Percentiles rank a stretch among this genome's conserved stretches.
Evolutionary conservation across 2,329 filamentous ascomycete species (phyloP).

Genomic region (Pyrenochaeta sp.): DNA sequence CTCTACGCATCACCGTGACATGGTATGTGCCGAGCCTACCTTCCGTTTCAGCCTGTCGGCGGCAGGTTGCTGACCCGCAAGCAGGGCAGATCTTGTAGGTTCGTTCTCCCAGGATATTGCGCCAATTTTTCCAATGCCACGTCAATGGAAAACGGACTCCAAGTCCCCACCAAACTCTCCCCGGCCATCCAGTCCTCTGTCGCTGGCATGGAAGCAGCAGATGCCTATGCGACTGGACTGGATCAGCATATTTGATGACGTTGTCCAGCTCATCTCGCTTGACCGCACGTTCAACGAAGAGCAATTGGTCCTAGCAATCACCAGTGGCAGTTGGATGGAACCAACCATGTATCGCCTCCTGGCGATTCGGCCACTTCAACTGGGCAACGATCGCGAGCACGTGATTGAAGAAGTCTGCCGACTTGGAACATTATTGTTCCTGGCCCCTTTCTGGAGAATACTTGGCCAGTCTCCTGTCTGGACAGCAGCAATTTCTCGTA

Average conservation of each 20-base stretch:
- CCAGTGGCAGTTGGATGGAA: conserved; percentile 39
- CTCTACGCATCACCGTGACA: conserved; percentile 37
- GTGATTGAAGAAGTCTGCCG: conserved; percentile 41
- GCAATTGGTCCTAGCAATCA: conserved; percentile 28
- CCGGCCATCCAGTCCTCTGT: conserved; percentile 61
- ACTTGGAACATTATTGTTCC: conserved; percentile 37
- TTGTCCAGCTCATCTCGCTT: conserved; percentile 32
- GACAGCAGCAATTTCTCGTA: conserved; percentile 28
- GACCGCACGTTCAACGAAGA: conserved; percentile 32
- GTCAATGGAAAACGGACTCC: conserved; percentile 27
- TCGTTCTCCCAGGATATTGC: conserved; percentile 40
- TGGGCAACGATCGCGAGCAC: conserved; percentile 16
- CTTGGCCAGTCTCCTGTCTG: conserved; percentile 35
- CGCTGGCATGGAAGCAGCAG: conserved; percentile 65
- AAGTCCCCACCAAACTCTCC: conserved; percentile 67
- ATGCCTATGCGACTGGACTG: conserved; percentile 32
- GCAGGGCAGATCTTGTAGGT: conserved; percentile 37
- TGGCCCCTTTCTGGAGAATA: conserved; percentile 35
- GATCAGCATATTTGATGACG: conserved; percentile 39
- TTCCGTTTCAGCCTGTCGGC: not conserved
- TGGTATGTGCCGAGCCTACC: conserved; percentile 24
- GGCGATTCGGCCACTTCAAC: conserved; percentile 26
- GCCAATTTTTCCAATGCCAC: conserved; percentile 32
- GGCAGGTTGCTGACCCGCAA: conserved; percentile 2
- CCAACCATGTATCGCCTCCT: conserved; percentile 36